Percentiles rank a stretch among this genome's conserved stretches.
phyloP scores from a whole-genome alignment of 257 asterid genomes.

The Gentiana macrophylla region DNA sequence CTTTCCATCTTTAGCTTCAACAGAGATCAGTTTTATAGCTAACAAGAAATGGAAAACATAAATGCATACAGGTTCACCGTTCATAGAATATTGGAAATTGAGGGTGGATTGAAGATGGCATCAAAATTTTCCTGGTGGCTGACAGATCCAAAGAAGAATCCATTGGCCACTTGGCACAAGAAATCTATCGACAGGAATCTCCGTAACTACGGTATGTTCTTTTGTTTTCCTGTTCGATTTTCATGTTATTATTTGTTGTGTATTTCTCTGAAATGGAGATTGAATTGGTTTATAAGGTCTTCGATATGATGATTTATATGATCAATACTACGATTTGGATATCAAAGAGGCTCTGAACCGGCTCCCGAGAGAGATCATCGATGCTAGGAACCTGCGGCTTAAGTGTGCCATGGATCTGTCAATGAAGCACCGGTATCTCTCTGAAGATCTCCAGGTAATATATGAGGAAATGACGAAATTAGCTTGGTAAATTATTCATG shows the following conservation, averaged over 20 bases:
- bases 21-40: no score
- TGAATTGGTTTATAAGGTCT: conserved; percentile 33
- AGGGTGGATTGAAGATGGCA: conserved; percentile 25
- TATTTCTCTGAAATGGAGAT: no score
- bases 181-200: conserved; percentile 48
- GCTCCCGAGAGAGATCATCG: conserved; percentile 70
- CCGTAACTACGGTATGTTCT: conserved; percentile 43
- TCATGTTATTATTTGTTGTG: neutral
- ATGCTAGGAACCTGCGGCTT: conserved; percentile 81
- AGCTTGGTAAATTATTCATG: conserved; percentile 3
- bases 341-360: conserved; percentile 88
- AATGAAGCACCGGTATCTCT: conserved; percentile 72
- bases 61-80: no score
- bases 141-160: conserved; percentile 68
- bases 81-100: no score
- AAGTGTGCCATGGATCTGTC: conserved; percentile 89
- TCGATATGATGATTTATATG: conserved; percentile 76
- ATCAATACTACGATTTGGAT: conserved; percentile 72
- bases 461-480: no score
- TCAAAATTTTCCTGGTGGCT: conserved; percentile 49
- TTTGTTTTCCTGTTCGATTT: neutral
- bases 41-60: no score
- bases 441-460: conserved; percentile 57
- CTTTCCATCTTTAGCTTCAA: no score
- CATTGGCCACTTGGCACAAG: conserved; percentile 66